These are phyloP conservation scores for Tolypocladium inflatum DNA, from an alignment of 2,329 filamentous ascomycete species.

Conservation along the genomic window DNA sequence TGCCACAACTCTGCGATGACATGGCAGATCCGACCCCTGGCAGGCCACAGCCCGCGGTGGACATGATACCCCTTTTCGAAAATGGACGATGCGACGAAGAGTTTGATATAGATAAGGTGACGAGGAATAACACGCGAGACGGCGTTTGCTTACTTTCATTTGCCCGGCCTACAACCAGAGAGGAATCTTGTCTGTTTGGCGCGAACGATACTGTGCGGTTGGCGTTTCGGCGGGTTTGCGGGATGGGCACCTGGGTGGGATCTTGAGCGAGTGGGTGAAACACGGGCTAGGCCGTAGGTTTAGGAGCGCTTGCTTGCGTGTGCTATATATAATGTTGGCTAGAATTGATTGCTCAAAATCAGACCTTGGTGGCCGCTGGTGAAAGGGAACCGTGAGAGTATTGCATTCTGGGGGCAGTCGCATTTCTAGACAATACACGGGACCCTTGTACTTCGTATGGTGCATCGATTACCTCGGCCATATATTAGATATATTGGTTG, in stretches of 20 bases:
- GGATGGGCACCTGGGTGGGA: neutral
- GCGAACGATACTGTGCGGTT: neutral
- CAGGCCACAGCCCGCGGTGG: neutral
- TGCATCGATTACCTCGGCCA: neutral
- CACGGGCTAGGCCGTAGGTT: neutral
- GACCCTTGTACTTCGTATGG: too few species aligned
- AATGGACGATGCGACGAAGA: neutral
- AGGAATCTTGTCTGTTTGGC: neutral
- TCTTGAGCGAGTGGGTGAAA: neutral
- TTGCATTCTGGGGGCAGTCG: neutral
- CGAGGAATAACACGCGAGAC: neutral
- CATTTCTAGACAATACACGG: neutral
- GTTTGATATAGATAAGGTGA: neutral
- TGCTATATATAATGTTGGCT: neutral
- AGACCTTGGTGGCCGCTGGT: neutral
- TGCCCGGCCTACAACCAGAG: neutral
- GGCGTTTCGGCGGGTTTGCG: neutral
- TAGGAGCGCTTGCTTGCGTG: neutral
- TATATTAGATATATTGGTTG: neutral
- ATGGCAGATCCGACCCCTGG: neutral
- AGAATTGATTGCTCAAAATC: neutral
- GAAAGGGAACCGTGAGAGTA: neutral
- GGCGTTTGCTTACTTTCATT: neutral
- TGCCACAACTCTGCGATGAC: neutral
- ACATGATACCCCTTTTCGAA: slow-evolving; percentile 2